These are phyloP conservation scores for Lachnellula suecica DNA, from an alignment of 2,329 filamentous ascomycete species.

Conservation along the genomic window DNA sequence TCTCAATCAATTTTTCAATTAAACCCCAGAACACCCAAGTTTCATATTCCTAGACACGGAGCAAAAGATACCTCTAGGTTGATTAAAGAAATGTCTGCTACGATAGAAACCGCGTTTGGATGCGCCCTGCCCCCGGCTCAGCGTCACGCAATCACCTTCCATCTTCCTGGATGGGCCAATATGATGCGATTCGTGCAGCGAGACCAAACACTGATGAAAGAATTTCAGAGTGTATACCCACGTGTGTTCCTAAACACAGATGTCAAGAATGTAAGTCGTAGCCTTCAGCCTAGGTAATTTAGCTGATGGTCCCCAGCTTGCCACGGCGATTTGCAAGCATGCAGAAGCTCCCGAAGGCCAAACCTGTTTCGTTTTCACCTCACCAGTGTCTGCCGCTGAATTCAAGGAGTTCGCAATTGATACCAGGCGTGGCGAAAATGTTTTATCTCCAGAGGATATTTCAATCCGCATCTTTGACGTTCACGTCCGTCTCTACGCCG, in stretches of 20 bases:
- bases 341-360: conserved; percentile 6
- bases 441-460: conserved; percentile 14
- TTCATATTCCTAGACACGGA: no score
- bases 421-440: conserved; percentile 7
- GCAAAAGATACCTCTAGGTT: not conserved
- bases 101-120: conserved; percentile 17
- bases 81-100: conserved; percentile 11
- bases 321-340: conserved; percentile 9
- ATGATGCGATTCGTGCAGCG: conserved; percentile 15
- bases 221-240: conserved; percentile 25
- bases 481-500: conserved; percentile 41
- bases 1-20: no score
- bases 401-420: conserved; percentile 19
- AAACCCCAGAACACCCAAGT: no score
- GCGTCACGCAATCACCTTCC: conserved; percentile 27
- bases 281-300: not conserved
- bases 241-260: conserved; percentile 22
- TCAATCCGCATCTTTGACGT: conserved; percentile 18
- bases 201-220: conserved; percentile 14
- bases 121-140: conserved; percentile 21
- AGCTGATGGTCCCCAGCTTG: conserved; percentile 5
- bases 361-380: conserved; percentile 17
- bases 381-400: conserved; percentile 14
- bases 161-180: conserved; percentile 22
- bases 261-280: conserved; percentile 18